These are phyloP conservation scores for Gossypium laxum DNA, from an alignment of 441 rosid genomes.

Conservation along the genomic window DNA sequence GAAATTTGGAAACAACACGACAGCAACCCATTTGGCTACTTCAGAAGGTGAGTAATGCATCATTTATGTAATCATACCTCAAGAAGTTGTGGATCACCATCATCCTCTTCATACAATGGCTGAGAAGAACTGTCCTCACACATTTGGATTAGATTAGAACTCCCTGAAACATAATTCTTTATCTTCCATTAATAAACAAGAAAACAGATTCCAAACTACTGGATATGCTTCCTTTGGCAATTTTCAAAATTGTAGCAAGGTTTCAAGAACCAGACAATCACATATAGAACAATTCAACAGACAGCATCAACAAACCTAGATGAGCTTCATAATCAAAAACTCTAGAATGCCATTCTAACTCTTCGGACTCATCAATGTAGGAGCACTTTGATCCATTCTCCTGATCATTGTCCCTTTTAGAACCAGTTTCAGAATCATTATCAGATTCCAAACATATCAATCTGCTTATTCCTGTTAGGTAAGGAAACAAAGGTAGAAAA, in stretches of 20 bases:
- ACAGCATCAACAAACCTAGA: constrained; percentile 27
- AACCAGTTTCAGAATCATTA: constrained; percentile 34
- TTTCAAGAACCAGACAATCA: constrained; percentile 7
- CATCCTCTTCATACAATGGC: constrained; percentile 19
- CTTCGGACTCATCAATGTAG: constrained; percentile 21
- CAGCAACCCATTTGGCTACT: neutral
- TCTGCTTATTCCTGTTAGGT: constrained; percentile 30
- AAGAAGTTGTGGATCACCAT: constrained; percentile 28
- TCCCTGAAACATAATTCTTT: constrained; percentile 29
- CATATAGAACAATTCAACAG: neutral
- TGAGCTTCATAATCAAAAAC: constrained; percentile 19
- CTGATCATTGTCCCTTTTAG: constrained; percentile 23
- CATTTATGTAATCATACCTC: constrained; percentile 6
- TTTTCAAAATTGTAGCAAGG: neutral
- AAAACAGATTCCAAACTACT: constrained; percentile 10
- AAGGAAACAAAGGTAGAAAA: neutral
- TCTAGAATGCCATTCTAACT: constrained; percentile 23
- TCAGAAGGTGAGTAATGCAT: neutral
- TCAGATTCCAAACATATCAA: constrained; percentile 65
- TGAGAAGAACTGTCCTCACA: constrained; percentile 22
- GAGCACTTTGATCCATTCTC: constrained; percentile 23
- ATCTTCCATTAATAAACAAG: constrained; percentile 14
- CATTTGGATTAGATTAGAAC: constrained; percentile 16
- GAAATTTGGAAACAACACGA: neutral
- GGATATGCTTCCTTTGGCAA: neutral